These are phyloP conservation scores for Bipolaris gigantea DNA, from an alignment of 2,329 filamentous ascomycete species.

Conservation along the genomic window DNA sequence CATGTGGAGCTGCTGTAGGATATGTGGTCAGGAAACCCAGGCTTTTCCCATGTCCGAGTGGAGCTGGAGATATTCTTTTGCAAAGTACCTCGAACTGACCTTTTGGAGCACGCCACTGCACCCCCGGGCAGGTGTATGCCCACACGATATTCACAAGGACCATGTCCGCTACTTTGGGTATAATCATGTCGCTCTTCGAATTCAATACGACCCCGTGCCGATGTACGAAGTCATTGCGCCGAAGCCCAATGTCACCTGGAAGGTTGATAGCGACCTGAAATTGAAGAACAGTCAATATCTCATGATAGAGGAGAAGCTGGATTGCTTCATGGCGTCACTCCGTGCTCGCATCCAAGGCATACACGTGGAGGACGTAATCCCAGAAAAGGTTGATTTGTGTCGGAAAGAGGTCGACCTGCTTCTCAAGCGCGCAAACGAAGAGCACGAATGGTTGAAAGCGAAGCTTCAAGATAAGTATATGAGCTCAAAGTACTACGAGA, in stretches of 20 bases:
- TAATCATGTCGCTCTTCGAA: conserved; percentile 78
- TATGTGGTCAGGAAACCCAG: conserved; percentile 87
- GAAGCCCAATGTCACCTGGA: conserved; percentile 89
- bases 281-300: conserved; percentile 91
- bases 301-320: conserved; percentile 78
- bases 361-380: conserved; percentile 84
- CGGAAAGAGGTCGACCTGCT: conserved; percentile 78
- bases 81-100: conserved; percentile 95
- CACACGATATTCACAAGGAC: conserved; percentile 89
- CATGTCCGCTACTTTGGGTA: conserved; percentile 92
- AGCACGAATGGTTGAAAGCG: conserved; percentile 71
- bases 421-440: conserved; percentile 77
- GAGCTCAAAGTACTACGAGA: conserved; percentile 92
- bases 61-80: conserved; percentile 98
- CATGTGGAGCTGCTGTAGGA: conserved; percentile 97
- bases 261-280: conserved; percentile 88
- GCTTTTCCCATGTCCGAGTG: conserved; percentile 88
- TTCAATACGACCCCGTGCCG: conserved; percentile 91
- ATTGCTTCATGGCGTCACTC: conserved; percentile 85
- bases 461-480: conserved; percentile 90
- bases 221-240: conserved; percentile 94
- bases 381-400: conserved; percentile 82
- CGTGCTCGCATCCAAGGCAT: conserved; percentile 83
- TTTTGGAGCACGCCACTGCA: conserved; percentile 91
- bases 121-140: conserved; percentile 73